These are phyloP conservation scores for Protostelium mycophagum DNA, from an alignment of 78 protist genomes.

Conservation along the genomic window DNA sequence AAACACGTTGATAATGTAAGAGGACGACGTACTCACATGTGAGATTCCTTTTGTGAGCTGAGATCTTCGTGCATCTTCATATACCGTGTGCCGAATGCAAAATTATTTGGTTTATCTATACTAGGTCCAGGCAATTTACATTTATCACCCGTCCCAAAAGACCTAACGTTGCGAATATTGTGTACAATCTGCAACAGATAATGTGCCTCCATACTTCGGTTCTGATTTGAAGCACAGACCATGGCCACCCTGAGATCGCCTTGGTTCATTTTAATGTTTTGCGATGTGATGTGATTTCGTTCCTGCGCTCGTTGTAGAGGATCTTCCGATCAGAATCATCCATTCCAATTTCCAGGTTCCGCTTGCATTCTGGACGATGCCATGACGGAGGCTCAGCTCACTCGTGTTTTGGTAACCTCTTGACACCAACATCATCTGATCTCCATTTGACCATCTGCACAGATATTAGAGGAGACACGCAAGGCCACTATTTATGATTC, in stretches of 20 bases:
- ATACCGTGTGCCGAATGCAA: conserved; percentile 71
- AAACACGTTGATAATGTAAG: too few species aligned
- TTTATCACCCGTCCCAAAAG: conserved; percentile 61
- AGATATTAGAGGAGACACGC: background rate
- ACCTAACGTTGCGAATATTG: conserved; percentile 28
- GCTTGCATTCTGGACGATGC: too few species aligned
- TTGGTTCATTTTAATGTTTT: background rate
- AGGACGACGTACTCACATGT: too few species aligned
- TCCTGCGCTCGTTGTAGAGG: too few species aligned
- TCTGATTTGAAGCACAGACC: conserved; percentile 68
- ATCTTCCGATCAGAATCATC: too few species aligned
- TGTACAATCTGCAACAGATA: conserved; percentile 11
- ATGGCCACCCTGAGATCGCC: conserved; percentile 28
- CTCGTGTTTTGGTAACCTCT: too few species aligned
- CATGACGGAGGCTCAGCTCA: too few species aligned
- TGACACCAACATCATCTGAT: too few species aligned
- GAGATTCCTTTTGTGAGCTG: too few species aligned
- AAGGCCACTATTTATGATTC: background rate
- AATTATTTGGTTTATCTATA: conserved; percentile 58
- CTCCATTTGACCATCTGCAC: too few species aligned
- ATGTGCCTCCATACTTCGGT: conserved; percentile 66
- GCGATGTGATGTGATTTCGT: background rate
- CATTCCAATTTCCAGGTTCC: too few species aligned
- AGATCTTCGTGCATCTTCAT: conserved; percentile 26
- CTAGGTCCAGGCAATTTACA: conserved; percentile 66